Base-by-base conservation (phyloP, 495 filamentous ascomycete genomes). In the Penicillium bialowiezense region DNA sequence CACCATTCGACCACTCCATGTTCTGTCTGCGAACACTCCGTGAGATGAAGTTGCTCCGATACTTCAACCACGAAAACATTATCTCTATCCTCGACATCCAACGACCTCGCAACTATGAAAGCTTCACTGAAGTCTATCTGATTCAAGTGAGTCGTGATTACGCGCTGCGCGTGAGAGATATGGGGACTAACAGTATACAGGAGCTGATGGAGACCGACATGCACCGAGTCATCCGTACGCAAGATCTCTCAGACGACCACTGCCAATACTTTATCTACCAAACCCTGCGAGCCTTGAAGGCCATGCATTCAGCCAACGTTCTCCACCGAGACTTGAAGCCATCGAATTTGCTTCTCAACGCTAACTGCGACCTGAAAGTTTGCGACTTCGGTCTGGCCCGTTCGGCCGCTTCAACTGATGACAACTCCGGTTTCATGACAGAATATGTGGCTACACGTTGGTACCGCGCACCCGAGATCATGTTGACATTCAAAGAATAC, bases 251-350 rank as follows among this genome's bases (percentile, higher is more conserved):
- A 5, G 95, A 99, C 60, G 95, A 97, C 60, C 95, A 99, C 65
- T 99, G 95, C 78, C 95, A 99, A 70, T 99, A 97, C 69, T 99
- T 99, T 76, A 99, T 99, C 71, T 99, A 99, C 78, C 95, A 99
- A 75, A 99, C 95, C 8, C 80, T 99, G 43, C 91, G 95, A 58
- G 95, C 93, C 13, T 75, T 99, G 60, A 99, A 99, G 75, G 95
- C 95, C 35, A 97, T 99, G 87, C 95, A 99, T 74, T 96, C 90
- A 20, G 95, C 95, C 54, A 99, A 99, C 56, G 95, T 99, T 23
- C 84, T 99, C 8, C 95, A 99, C 67, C 87, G 95, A 58, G 95
- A 99, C 68, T 72, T 99, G 42, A 99, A 99, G 72, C 95, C 95
- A 0, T 96, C 91, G 39, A 99, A 99, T 58, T 72, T 99, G 36